Conservation (phyloP, 163 green algal genomes). For the Chlorella variabilis region DNA sequence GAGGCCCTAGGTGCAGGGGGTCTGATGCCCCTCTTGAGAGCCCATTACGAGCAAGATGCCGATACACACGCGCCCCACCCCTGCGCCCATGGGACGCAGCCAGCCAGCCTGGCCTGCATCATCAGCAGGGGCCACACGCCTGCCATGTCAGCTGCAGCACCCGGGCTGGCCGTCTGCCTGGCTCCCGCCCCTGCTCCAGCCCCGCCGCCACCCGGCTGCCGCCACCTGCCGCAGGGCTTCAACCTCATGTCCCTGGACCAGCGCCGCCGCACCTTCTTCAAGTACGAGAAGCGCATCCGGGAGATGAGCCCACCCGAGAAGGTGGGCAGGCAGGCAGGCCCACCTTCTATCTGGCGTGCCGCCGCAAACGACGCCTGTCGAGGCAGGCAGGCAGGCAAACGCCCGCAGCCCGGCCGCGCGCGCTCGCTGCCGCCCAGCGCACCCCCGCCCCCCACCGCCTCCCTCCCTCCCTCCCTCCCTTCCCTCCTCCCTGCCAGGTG, state of each 20-base stretch:
- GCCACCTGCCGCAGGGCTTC: constrained; percentile 19
- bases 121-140: too few species aligned
- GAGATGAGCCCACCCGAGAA: constrained; percentile 59
- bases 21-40: too few species aligned
- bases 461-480: not conserved
- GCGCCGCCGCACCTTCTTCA: constrained; percentile 45
- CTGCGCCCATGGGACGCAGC: too few species aligned
- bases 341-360: not conserved
- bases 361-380: too few species aligned
- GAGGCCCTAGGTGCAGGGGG: too few species aligned
- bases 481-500: constrained; percentile 2
- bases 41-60: too few species aligned
- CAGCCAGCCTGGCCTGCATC: too few species aligned
- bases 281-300: constrained; percentile 62
- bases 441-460: not conserved
- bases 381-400: too few species aligned
- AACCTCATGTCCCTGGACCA: constrained; percentile 36
- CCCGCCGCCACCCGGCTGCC: too few species aligned
- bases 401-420: too few species aligned
- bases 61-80: too few species aligned
- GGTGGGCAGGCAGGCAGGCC: not conserved
- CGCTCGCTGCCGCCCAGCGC: too few species aligned
- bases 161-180: not conserved
- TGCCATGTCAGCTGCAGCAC: not conserved
- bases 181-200: not conserved